A percentile compares a stretch with the other conserved stretches of the same genome.
Evolutionary conservation across 768 basidiomycete genomes (phyloP).

Genomic region (Lentinula sp.): DNA sequence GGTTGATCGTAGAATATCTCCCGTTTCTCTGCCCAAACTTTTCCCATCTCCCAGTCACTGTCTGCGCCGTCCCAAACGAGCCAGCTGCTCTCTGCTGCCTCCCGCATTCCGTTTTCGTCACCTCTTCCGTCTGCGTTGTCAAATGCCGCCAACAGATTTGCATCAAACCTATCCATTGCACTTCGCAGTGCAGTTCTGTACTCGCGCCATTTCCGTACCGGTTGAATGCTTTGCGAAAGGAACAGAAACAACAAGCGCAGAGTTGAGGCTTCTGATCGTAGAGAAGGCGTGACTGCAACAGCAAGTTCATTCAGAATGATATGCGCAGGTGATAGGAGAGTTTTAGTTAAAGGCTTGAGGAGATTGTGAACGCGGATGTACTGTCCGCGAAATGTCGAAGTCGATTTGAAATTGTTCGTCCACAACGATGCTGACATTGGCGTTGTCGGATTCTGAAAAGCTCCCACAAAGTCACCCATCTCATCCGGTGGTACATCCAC

Average conservation of each 20-base stretch:
- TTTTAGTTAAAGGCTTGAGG: conserved; percentile 51
- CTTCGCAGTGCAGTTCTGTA: conserved; percentile 63
- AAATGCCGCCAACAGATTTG: conserved; percentile 78
- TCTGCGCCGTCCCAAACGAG: conserved; percentile 59
- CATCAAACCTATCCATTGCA: conserved; percentile 86
- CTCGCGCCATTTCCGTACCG: conserved; percentile 61
- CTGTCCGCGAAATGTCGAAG: conserved; percentile 40
- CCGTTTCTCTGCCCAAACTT: conserved; percentile 92
- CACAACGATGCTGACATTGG: conserved; percentile 12
- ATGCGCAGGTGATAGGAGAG: conserved; percentile 61
- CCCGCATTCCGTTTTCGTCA: conserved; percentile 74
- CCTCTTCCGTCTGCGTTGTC: conserved; percentile 74
- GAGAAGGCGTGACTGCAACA: conserved; percentile 33
- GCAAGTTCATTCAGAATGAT: conserved; percentile 56
- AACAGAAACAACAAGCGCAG: conserved; percentile 72
- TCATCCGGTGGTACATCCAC: conserved; percentile 36
- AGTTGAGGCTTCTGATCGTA: conserved; percentile 56
- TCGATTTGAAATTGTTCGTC: conserved; percentile 12
- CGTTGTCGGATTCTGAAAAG: conserved; percentile 8
- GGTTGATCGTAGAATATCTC: conserved; percentile 88
- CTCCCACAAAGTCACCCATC: conserved; percentile 42
- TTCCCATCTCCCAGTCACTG: conserved; percentile 84
- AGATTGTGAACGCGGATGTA: conserved; percentile 64
- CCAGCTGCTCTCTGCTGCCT: conserved; percentile 83
- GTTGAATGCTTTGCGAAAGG: conserved; percentile 65